Evolutionary conservation across 257 asterid genomes (phyloP), one percentile per base, ranked within the genome.

Genomic region (Osmanthus fragrans): DNA sequence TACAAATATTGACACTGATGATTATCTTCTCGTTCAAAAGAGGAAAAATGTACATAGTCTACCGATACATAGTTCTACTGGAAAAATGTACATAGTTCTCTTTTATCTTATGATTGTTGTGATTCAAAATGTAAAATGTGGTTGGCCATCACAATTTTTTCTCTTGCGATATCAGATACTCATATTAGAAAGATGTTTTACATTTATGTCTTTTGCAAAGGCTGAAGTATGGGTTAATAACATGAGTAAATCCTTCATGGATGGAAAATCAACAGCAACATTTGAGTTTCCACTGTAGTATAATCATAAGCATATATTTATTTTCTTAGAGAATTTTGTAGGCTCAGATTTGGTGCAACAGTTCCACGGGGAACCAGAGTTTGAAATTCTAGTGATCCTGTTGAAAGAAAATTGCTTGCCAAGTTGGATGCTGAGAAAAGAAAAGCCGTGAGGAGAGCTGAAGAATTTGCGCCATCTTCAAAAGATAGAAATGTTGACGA

Each of bases 271-370:
- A 32, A 65, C 73, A 34, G 75, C 80, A 18, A 65, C 80, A 66
- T 88, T 65, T 40, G 66, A 45, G 30, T 77, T 79, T 42, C 64
- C 76, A 75, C 42, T 40, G 30, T 29, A 29, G 12, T 74, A 1
- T 74, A 71, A 71, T 70, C 49, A 33, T 49, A 58, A 70, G 60
- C 74, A 64, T 27, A n/a, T 40, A 39, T 45, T 77, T n/a, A 68
- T 11, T 47, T 77, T 74, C 36, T 23, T 70, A 65, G 6, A 67
- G 73, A 76, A 66, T 60, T 84, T 73, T 45, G 39, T 75, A 94
- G 98, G 90, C 97, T 91, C 85, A 97, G 98, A 67, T 82, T 94
- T 58, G 97, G 98, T 74, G 97, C 97, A 45, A 78, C 87, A 73
- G 93, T 86, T 85, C 95, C 94, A 7, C 86, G 81, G 19, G 88